phyloP scores from a whole-genome alignment of 2,329 filamentous ascomycete genomes.

The Fonsecaea multimorphosa region DNA sequence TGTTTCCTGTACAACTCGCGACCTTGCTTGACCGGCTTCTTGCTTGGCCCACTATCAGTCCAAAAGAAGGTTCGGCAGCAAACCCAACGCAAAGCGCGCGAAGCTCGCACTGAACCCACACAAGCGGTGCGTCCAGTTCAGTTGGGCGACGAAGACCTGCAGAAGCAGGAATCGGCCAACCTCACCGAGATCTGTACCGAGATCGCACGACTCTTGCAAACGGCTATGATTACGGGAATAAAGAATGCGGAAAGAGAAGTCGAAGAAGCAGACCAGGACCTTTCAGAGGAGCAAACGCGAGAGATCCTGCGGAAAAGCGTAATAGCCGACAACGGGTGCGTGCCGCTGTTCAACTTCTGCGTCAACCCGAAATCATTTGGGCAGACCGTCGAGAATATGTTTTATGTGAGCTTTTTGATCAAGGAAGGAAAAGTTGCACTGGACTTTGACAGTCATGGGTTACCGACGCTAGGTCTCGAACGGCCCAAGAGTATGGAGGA shows the following conservation, averaged over 20 bases:
- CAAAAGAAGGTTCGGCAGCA: slow-evolving; percentile 80
- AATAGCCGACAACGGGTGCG: slow-evolving; percentile 70
- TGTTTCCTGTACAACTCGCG: slow-evolving; percentile 75
- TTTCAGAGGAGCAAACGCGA: slow-evolving; percentile 48
- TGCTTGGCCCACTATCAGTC: slow-evolving; percentile 85
- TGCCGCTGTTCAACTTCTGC: slow-evolving; percentile 83
- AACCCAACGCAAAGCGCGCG: slow-evolving; percentile 72
- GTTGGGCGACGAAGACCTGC: slow-evolving; percentile 74
- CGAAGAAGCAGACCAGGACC: slow-evolving; percentile 41
- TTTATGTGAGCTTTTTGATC: slow-evolving; percentile 94
- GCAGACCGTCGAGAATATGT: slow-evolving; percentile 95
- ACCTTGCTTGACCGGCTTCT: slow-evolving; percentile 79
- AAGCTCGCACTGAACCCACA: slow-evolving; percentile 70
- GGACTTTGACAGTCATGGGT: slow-evolving; percentile 71
- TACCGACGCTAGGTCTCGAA: slow-evolving; percentile 71
- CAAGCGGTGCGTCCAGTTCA: slow-evolving; percentile 78
- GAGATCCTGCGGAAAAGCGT: slow-evolving; percentile 69
- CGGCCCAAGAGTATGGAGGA: slow-evolving; percentile 56
- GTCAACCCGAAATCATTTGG: slow-evolving; percentile 90
- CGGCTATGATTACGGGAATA: slow-evolving; percentile 53
- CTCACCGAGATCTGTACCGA: slow-evolving; percentile 78
- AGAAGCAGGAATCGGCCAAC: slow-evolving; percentile 77
- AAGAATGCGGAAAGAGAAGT: slow-evolving; percentile 46
- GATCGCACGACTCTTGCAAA: slow-evolving; percentile 68
- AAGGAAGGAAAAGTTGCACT: slow-evolving; percentile 81